Base-by-base conservation (phyloP, 78 protist species). In the Dictyostelium intermedium region DNA sequence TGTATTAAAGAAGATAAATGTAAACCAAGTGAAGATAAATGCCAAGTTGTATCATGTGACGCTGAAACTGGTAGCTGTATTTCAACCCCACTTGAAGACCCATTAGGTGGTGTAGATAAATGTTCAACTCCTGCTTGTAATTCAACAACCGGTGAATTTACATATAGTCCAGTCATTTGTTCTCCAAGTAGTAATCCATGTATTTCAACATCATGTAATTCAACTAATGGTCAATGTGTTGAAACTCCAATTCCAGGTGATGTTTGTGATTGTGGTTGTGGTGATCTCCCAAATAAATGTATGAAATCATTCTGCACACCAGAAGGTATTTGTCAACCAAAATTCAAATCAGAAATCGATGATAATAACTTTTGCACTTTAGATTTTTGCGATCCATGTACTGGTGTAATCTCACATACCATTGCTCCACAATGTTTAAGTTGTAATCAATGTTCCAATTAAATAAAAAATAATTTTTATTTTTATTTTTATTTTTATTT, bases 311-410 rank as follows among this genome's bases (percentile, higher is more conserved):
- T 8, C 30, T 39, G 84, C 47, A 27, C 23, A 8, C 43, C 80
- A 41, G n/a, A 53, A 9, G 50, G 25, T 20, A 72, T 63, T 18
- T 43, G 53, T 50, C 34, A 72, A 34, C 63, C 56, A 73, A 45
- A 25, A 25, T n/a, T 81, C 50, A 83, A 70, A 11, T 8, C 74
- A 30, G 20, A 2, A 39, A 61, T 87, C 1, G 35, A 76, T 14
- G 93, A 87, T 53, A 41, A 16, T 16, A 79, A 87, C 73, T 47
- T 69, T 18, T 87, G 93, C 20, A 87, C 93, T 1, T 5, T 10
- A 0, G 93, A 87, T 32, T 4, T 2, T 0, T 87, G 93, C 30
- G 81, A 87, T 43, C 50, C 30, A 7, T 47, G 27, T 13, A 89
- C 81, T 5, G 94, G 94, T 69, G 27, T 18, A 11, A 80, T 89